Evolutionary conservation across 1,284 basidiomycete genomes (phyloP).

Genomic region (Xanthoconium separans): DNA sequence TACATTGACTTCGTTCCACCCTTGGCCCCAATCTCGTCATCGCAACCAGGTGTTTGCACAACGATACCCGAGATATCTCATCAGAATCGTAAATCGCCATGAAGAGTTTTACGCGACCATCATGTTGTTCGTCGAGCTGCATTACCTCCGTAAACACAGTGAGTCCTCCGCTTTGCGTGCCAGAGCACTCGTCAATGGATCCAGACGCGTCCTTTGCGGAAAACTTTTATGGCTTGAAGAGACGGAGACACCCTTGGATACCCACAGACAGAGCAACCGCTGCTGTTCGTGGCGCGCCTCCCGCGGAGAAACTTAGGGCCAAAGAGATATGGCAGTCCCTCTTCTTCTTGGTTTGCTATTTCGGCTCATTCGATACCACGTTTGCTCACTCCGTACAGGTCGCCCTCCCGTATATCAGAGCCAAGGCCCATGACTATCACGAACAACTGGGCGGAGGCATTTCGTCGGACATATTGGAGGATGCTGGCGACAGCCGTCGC

Average conservation of each 20-base stretch:
- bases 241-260: constrained; percentile 70
- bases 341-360: constrained; percentile 63
- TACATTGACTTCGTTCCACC: not conserved
- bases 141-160: constrained; percentile 88
- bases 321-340: constrained; percentile 74
- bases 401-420: constrained; percentile 85
- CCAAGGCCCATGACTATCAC: constrained; percentile 88
- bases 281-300: constrained; percentile 64
- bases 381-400: constrained; percentile 48
- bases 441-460: constrained; percentile 87
- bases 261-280: constrained; percentile 62
- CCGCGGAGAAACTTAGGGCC: constrained; percentile 60
- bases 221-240: constrained; percentile 89
- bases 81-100: constrained; percentile 90
- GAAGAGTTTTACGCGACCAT: constrained; percentile 93
- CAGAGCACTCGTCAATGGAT: not conserved
- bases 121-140: constrained; percentile 87
- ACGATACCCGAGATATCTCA: constrained; percentile 89
- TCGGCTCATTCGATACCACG: not conserved
- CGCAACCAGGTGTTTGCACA: constrained; percentile 85
- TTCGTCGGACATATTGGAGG: constrained; percentile 64
- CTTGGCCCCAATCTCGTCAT: constrained; percentile 5
- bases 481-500: constrained; percentile 45
- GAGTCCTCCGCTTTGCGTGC: constrained; percentile 20
- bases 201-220: constrained; percentile 88